Conservation (phyloP, 257 asterid species). For the Rehmannia glutinosa region DNA sequence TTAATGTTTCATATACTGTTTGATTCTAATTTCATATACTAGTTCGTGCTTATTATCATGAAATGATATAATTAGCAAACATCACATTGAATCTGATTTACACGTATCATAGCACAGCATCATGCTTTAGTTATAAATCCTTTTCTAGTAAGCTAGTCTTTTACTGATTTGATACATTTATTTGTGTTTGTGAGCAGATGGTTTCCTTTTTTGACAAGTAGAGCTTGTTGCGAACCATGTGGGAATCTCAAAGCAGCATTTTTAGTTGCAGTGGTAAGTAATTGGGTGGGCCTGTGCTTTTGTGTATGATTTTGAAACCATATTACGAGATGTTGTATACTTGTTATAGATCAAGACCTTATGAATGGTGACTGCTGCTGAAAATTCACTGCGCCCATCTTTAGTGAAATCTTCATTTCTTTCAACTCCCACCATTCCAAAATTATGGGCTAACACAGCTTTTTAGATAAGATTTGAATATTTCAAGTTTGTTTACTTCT, state of each 20-base stretch:
- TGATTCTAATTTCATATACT: conserved; percentile 6
- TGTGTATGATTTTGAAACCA: not conserved
- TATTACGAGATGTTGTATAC: not conserved
- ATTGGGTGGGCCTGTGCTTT: conserved; percentile 9
- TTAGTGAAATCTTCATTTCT: too few species aligned
- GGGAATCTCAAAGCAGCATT: conserved; percentile 99
- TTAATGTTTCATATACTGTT: conserved; percentile 3
- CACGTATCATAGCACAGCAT: not conserved
- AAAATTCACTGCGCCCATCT: conserved; percentile 3
- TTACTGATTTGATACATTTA: conserved; percentile 10
- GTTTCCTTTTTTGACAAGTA: conserved; percentile 91
- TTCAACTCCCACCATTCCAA: not conserved
- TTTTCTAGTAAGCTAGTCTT: conserved; percentile 3
- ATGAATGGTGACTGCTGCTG: not conserved
- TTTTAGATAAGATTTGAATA: not conserved
- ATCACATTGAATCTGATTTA: not conserved
- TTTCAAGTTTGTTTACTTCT: not conserved
- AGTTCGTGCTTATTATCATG: not conserved
- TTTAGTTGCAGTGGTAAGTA: conserved; percentile 97
- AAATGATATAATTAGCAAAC: not conserved
- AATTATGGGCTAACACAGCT: not conserved
- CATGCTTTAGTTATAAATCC: not conserved
- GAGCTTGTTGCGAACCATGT: conserved; percentile 98
- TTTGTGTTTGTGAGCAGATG: conserved; percentile 53
- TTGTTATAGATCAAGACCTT: not conserved